Evolutionary conservation across 2,329 filamentous ascomycete species (phyloP), one percentile per base, ranked within the genome.

Genomic region (Fonsecaea nubica): DNA sequence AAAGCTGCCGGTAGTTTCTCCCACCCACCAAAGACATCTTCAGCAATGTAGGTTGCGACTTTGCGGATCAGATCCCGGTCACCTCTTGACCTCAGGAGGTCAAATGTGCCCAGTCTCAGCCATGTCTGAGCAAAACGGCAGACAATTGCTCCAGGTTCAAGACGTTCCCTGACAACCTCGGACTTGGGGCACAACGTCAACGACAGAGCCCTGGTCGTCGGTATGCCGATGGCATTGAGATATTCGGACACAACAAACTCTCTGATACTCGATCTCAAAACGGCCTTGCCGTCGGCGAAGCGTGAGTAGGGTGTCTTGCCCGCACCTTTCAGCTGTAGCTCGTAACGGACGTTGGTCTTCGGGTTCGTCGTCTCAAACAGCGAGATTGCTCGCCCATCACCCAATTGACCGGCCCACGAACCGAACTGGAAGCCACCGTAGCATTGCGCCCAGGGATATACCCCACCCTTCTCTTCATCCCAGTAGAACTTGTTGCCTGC

Each of bases 371-470:
- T 87, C 78, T 99, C 95, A 74, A 98, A 98, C 1, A 99, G 83
- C 40, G 92, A 96, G 72, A 99, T 98, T 35, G 93, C 95, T 63
- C 95, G 87, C 12, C 95, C 95, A 76, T 99, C 95, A 50, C 95
- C 95, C 0, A 99, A 87, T 78, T 99, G 95, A 5, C 95, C 93
- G 3, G 95, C 95, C 94, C 94, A 99, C 71, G 91, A 88, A 5
- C 95, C 95, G 78, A 84, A 84, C 77, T 84, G 82, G 78, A 82
- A 84, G 48, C 81, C 81, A 64, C 95, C 95, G 77, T 99, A 99
- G 80, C 95, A 98, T 80, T 99, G 95, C 36, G 95, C 93, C 95
- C 95, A 99, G 0, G 95, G 94, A 77, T 99, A 99, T 52, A 95
- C 88, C n/a, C 91, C 90, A 21, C 91, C 90, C 35, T 87, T 81